These are phyloP conservation scores for Opeltia flavorubescens DNA, from an alignment of 495 filamentous ascomycete genomes.

Conservation along the genomic window DNA sequence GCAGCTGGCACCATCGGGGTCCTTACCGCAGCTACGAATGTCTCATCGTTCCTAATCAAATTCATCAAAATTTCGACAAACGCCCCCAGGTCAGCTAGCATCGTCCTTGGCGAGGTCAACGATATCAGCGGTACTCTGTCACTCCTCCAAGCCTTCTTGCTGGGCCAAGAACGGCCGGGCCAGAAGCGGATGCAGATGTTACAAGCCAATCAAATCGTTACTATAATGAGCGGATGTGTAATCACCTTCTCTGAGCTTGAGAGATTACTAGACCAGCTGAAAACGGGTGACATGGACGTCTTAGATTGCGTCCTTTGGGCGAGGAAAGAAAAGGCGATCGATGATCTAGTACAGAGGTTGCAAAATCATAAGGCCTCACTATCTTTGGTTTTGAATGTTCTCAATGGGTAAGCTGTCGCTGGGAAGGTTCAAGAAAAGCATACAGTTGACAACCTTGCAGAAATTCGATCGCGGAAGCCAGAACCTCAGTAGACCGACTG, in stretches of 20 bases:
- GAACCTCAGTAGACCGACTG: slow-evolving; percentile 3
- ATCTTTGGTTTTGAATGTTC: slow-evolving; percentile 1
- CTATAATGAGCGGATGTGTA: slow-evolving; percentile 4
- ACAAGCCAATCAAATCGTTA: slow-evolving; percentile 1
- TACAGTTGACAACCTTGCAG: background rate
- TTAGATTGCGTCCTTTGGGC: slow-evolving; percentile 3
- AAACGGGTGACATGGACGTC: background rate
- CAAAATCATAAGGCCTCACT: slow-evolving; percentile 5
- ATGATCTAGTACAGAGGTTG: slow-evolving; percentile 2
- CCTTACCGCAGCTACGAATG: slow-evolving; percentile 20
- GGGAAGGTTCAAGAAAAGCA: background rate
- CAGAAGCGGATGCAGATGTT: background rate
- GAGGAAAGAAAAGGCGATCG: background rate
- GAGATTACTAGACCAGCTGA: slow-evolving; percentile 2
- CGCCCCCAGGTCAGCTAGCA: background rate
- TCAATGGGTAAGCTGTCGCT: background rate
- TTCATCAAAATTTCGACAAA: background rate
- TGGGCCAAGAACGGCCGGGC: background rate
- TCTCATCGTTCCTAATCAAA: slow-evolving; percentile 19
- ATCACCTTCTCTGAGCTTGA: slow-evolving; percentile 8
- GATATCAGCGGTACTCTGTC: background rate
- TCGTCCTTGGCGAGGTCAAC: background rate
- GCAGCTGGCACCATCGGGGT: slow-evolving; percentile 23
- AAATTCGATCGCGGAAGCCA: slow-evolving; percentile 2
- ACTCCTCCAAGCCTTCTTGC: slow-evolving; percentile 2